Percentiles rank a stretch among this genome's conserved stretches.
Evolutionary conservation across 805 yeast genomes (phyloP).

Genomic region (Nakazawaea wickerhamii): DNA sequence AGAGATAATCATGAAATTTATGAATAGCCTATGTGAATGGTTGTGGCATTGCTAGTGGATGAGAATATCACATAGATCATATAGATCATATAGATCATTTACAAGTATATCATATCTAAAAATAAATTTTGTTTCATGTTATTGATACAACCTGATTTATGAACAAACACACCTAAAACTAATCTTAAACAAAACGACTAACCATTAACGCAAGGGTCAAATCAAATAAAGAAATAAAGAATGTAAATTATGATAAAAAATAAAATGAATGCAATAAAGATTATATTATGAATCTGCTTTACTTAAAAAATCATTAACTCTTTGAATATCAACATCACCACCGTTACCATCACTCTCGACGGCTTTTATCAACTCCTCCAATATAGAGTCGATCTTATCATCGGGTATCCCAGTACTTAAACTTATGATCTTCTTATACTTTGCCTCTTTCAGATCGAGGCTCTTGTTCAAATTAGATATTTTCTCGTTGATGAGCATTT

Average conservation of each 20-base stretch:
- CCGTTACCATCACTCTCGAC: conserved; percentile 77
- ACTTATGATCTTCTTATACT: conserved; percentile 84
- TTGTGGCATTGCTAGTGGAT: too few species aligned
- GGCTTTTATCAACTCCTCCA: conserved; percentile 83
- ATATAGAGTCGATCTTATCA: conserved; percentile 69
- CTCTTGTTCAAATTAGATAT: conserved; percentile 47
- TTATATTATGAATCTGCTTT: conserved; percentile 31
- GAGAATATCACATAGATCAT: too few species aligned
- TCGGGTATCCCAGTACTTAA: conserved; percentile 86
- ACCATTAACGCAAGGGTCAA: neutral
- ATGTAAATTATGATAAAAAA: too few species aligned
- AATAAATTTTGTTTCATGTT: too few species aligned
- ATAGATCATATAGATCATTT: too few species aligned
- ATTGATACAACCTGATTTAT: too few species aligned
- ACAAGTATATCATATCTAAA: too few species aligned
- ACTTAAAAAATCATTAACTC: conserved; percentile 49
- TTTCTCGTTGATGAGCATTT: conserved; percentile 28
- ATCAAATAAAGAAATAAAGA: neutral
- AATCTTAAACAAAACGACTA: too few species aligned
- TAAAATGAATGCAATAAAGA: neutral
- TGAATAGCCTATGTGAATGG: too few species aligned
- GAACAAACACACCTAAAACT: too few species aligned
- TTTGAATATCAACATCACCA: conserved; percentile 48
- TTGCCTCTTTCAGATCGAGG: conserved; percentile 56
- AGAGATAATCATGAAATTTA: too few species aligned